Base-by-base conservation (phyloP, 2,329 filamentous ascomycete genomes). In the Elsinoe fawcettii region DNA sequence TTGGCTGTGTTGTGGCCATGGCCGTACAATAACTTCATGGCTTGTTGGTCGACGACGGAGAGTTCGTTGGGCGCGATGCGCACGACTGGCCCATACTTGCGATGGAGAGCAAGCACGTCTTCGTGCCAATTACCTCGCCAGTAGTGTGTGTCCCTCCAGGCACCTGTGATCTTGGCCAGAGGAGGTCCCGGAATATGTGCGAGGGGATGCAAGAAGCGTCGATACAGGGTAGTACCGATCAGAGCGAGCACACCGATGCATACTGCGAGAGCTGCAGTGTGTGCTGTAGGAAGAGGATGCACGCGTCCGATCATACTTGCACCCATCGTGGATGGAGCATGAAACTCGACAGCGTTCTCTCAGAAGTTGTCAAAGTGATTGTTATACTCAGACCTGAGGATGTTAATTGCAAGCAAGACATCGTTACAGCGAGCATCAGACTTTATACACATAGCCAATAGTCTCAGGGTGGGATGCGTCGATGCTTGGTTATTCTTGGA, bases 1-100 rank as follows among this genome's bases (percentile, higher is more conserved):
- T 59, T 59, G 20, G 51, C 8, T 2, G 54, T 23, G n/a, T 49
- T 49, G 23, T 49, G 23, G 5, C 77, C 75, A 65, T 80, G 80
- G 4, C 66, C 67, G 51, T 69, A 64, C 25, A 69, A 58, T 12
- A 64, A 62, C 46, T 65, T 63, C 60, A 61, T 67, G 2, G 63
- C 61, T 14, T 63, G 41, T 1, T 64, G 56, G 1, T 62, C 64
- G 51, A 64, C 66, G 61, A 70, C 72, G 16, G 67, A 71, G 2
- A 77, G 62, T 23, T 73, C 66, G 36, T 69, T 67, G 0, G 75
- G 75, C 0, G 66, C 65, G 12, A 73, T 67, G 1, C 74, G 68
- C 16, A 76, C 70, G 2, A 74, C 63, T 2, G 64, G 60, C 1
- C 71, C 73, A 59, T 74, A 73, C 41, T 66, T 59, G 5, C 64